Conservation (phyloP, 2,329 filamentous ascomycete species). For the Boeremia lycopersici region DNA sequence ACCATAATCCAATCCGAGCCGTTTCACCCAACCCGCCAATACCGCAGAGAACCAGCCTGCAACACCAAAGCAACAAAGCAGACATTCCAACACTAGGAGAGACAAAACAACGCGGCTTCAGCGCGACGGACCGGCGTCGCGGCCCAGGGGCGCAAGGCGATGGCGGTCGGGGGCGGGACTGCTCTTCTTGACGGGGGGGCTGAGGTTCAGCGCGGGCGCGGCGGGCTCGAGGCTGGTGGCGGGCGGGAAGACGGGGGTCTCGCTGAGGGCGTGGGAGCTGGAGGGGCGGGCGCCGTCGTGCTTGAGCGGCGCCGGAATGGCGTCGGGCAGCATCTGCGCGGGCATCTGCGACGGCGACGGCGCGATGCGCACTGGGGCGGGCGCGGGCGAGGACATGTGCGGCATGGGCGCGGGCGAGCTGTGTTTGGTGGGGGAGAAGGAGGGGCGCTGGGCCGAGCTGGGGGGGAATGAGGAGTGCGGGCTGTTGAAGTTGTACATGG, state of each 20-base stretch:
- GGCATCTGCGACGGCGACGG: slow-evolving; percentile 40
- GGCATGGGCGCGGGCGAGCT: slow-evolving; percentile 45
- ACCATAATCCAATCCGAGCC: too few relatives aligned
- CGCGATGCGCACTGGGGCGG: slow-evolving; percentile 33
- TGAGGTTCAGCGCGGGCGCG: slow-evolving; percentile 62
- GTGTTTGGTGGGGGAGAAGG: slow-evolving; percentile 49
- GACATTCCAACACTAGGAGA: too few relatives aligned
- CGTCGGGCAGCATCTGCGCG: slow-evolving; percentile 43
- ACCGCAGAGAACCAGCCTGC: too few relatives aligned
- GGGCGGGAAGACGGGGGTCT: slow-evolving; percentile 62
- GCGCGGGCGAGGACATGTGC: slow-evolving; percentile 41
- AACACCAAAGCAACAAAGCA: too few relatives aligned
- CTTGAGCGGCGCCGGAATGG: slow-evolving; percentile 54
- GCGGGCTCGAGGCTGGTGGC: slow-evolving; percentile 64
- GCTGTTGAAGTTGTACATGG: slow-evolving; percentile 45
- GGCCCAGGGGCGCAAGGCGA: slow-evolving; percentile 5
- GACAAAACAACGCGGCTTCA: too few relatives aligned
- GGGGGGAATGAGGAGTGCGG: slow-evolving; percentile 57
- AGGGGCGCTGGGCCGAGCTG: slow-evolving; percentile 36
- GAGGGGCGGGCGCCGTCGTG: slow-evolving; percentile 47
- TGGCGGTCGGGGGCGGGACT: slow-evolving; percentile 33
- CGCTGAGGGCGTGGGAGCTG: slow-evolving; percentile 41
- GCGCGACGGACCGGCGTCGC: too few relatives aligned
- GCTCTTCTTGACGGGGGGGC: slow-evolving; percentile 64
- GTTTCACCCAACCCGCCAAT: too few relatives aligned